A percentile compares a stretch with the other conserved stretches of the same genome.
These are phyloP conservation scores for Candida michaelii DNA, from an alignment of 805 yeast species.

Conservation along the genomic window DNA sequence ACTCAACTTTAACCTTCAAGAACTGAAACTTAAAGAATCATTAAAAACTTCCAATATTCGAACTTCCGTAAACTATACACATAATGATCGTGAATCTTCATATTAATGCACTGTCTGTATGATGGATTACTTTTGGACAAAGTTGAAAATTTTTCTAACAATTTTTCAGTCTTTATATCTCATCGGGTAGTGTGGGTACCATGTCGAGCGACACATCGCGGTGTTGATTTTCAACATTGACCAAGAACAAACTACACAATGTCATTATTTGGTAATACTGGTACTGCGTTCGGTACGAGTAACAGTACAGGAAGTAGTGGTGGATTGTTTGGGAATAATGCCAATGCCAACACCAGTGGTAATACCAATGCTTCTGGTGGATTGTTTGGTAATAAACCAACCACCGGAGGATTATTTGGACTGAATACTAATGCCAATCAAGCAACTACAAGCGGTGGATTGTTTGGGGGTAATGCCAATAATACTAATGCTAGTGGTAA, in stretches of 20 bases:
- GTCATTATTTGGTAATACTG: conserved; percentile 15
- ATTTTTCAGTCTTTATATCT: conserved; percentile 6
- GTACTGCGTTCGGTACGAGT: conserved; percentile 3
- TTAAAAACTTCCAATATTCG: not conserved
- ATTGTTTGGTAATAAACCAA: conserved; percentile 3
- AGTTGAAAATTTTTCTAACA: conserved; percentile 28
- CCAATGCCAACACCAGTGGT: not conserved
- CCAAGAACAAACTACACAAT: conserved; percentile 3
- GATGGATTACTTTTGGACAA: conserved; percentile 71
- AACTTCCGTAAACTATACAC: conserved; percentile 3
- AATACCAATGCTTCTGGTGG: not conserved
- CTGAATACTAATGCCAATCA: not conserved
- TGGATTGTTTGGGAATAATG: conserved; percentile 2
- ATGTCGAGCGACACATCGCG: not conserved
- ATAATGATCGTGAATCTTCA: no score
- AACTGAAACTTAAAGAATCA: conserved; percentile 25
- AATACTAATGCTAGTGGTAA: conserved; percentile 3
- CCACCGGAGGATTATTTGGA: conserved; percentile 2
- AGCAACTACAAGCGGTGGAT: not conserved
- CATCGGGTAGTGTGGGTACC: conserved; percentile 6
- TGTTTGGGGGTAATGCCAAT: not conserved
- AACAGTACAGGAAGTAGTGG: conserved; percentile 1
- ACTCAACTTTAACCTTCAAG: conserved; percentile 19
- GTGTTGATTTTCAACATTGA: conserved; percentile 3
- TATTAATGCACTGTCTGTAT: conserved; percentile 63